phyloP scores from a whole-genome alignment of 768 basidiomycete genomes.

The Rhodotorula graminis region DNA sequence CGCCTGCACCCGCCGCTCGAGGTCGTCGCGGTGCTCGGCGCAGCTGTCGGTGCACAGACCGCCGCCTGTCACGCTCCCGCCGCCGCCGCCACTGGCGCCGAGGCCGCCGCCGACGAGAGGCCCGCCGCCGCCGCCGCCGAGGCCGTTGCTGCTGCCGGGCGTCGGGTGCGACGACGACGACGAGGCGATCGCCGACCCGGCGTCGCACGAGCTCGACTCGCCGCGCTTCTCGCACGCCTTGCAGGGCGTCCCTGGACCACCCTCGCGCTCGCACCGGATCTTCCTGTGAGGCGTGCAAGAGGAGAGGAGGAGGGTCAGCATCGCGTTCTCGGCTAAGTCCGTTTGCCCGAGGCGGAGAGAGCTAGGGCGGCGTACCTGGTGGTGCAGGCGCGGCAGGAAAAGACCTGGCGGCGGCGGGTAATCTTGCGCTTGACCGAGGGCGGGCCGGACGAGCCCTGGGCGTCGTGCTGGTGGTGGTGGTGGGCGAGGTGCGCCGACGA shows the following conservation, averaged over 20 bases:
- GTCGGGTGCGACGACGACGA: too few relatives aligned
- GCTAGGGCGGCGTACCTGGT: background rate
- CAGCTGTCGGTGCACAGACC: background rate
- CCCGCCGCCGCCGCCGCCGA: background rate
- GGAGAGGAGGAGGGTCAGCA: background rate
- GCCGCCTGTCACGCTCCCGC: background rate
- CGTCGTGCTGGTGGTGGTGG: too few relatives aligned
- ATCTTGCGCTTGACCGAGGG: background rate
- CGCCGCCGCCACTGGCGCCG: background rate
- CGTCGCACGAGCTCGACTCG: conserved; percentile 13
- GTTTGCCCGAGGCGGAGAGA: background rate
- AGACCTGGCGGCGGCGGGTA: conserved; percentile 16
- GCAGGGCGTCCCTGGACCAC: conserved; percentile 12
- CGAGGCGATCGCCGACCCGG: background rate
- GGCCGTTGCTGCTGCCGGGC: background rate
- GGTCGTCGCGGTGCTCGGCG: conserved; percentile 18
- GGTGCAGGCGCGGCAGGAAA: conserved; percentile 15
- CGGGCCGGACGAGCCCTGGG: too few relatives aligned
- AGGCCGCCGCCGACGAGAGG: too few relatives aligned
- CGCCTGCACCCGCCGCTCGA: conserved; percentile 16
- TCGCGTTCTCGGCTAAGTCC: too few relatives aligned
- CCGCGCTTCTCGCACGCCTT: conserved; percentile 29
- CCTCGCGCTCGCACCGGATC: conserved; percentile 25
- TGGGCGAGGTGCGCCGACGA: too few relatives aligned
- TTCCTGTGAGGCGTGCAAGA: background rate